Evolutionary conservation across 2,329 filamentous ascomycete genomes (phyloP), one percentile per base, ranked within the genome.

Genomic region (Hypoxylon sp.): DNA sequence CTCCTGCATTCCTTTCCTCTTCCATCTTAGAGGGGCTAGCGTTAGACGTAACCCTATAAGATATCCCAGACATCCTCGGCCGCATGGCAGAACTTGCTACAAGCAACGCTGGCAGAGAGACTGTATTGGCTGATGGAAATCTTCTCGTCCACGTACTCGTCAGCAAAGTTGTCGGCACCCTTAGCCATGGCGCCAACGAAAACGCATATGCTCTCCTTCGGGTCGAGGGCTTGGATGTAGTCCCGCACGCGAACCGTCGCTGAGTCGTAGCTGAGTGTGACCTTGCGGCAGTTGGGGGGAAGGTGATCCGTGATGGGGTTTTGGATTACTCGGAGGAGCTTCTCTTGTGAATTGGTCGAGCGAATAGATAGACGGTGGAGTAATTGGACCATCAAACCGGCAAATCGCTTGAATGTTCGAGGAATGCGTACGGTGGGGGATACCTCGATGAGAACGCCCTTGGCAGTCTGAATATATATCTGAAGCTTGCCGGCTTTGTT

Each of bases 141-240:
- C 67, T 95, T 90, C 75, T 99, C 94, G 69, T 97, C 93, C 67
- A 97, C 95, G 74, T 89, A 91, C 29, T 84, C 83, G 69, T 99
- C 94, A 59, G 94, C 94, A 70, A 99, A 99, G 73, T 90, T 93
- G 71, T 99, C 94, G 45, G 86, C 83, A 12, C 94, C 94, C 78
- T 97, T 97, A 52, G 94, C 94, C 93, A 99, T 99, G 64, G 94
- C 94, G 63, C 94, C 94, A 30, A 97, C 91, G 67, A 97, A 97
- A 57, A 99, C 93, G 68, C 93, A 97, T 49, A 97, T 90, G 76
- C 93, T 97, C 76, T 97, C 91, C 66, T 92, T 88, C 37, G 87
- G 78, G 8, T 82, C 84, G 7, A 97, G 78, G 3, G 82, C 84
- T 61, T 90, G 84, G 54, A 99, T 86, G 72, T 96, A 99, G 70